Base-by-base conservation (phyloP, 2,329 filamentous ascomycete genomes). In the Grosmannia serpens region DNA sequence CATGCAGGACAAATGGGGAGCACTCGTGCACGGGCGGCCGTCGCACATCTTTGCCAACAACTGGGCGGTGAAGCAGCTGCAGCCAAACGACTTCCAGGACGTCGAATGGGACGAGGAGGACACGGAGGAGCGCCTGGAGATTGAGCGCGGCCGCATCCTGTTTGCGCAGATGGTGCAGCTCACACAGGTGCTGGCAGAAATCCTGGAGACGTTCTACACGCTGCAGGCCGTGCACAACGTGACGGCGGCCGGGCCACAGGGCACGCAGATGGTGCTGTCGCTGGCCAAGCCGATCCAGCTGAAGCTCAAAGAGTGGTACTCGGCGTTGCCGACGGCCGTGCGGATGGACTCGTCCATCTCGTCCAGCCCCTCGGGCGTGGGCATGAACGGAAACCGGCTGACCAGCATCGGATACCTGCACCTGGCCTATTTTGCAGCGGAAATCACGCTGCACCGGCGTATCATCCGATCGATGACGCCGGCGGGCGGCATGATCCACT, bases 401-500 rank as follows among this genome's bases (percentile, higher is more conserved):
- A 82, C 80, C 24, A 84, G 81, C 67, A 82, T 83, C 56, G 88
- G 88, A 20, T 92, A 91, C 67, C 80, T 96, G 13, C 91, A 96
- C 70, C 81, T 96, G 55, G 90, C 87, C 57, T 96, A 96, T 73
- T 96, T 95, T 67, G 91, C 91, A 2, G 90, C 90, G 3, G 91
- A 96, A 73, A 96, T 96, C 67, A 94, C 89, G 0, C 85, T 96
- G 26, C 91, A 96, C 70, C 84, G 91, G 11, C 88, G 89, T 65
- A 96, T 96, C 67, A 89, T 96, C 60, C 86, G 91, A 56, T 91
- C 90, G 1, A 78, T 96, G 49, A 77, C 78, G 47, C 71, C 76
- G 1, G 71, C 73, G 20, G 65, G 69, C 50, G 67, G 47, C 26
- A 24, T 50, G 26, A 4, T 17, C 24, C 15, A 27, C 22, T 70